These are phyloP conservation scores for Eucalyptus melliodora DNA, from an alignment of 345 rosid species.

Conservation along the genomic window DNA sequence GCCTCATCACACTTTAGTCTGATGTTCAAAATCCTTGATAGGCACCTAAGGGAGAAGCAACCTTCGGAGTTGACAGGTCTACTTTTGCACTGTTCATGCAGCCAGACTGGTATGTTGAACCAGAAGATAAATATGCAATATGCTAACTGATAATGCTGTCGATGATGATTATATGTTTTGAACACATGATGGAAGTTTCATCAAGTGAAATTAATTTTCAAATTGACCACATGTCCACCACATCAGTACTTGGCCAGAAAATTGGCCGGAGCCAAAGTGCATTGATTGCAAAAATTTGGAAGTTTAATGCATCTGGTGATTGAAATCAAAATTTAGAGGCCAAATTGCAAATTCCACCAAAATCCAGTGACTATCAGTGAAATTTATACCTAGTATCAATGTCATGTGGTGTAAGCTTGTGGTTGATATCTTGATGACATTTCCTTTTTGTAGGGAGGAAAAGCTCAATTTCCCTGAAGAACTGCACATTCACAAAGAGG, in stretches of 20 bases:
- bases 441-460: constrained; percentile 44
- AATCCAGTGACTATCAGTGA: neutral
- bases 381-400: neutral
- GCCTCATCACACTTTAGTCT: neutral
- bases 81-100: constrained; percentile 95
- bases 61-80: constrained; percentile 61
- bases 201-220: neutral
- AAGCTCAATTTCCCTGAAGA: constrained; percentile 62
- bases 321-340: neutral
- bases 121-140: neutral
- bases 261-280: neutral
- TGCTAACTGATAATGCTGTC: neutral
- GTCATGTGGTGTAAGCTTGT: neutral
- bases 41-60: constrained; percentile 77
- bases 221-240: neutral
- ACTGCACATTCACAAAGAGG: constrained; percentile 47
- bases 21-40: constrained; percentile 2
- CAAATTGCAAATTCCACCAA: neutral
- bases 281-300: neutral
- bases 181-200: neutral
- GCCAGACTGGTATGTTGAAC: constrained; percentile 71
- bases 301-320: neutral
- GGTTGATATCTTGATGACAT: neutral
- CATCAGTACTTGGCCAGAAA: neutral
- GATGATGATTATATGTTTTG: neutral